Evolutionary conservation across 495 filamentous ascomycete species (phyloP).

Genomic region (Neurospora hispaniola): DNA sequence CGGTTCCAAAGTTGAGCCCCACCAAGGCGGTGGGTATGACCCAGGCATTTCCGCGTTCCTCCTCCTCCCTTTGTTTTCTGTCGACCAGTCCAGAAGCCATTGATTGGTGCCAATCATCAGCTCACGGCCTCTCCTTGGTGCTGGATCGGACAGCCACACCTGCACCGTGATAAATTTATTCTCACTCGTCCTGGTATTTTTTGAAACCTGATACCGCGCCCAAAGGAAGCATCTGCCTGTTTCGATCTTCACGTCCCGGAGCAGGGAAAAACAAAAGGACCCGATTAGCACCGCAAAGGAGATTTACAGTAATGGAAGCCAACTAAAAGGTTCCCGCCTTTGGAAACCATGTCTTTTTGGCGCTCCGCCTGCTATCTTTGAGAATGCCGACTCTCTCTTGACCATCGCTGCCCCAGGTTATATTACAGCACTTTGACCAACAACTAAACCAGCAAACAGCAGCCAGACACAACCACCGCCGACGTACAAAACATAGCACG

Average conservation of each 20-base stretch:
- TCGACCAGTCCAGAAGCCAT: not conserved
- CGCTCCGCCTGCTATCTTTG: conserved; percentile 15
- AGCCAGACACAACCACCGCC: not conserved
- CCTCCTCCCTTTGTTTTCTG: not conserved
- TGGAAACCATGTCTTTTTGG: conserved; percentile 19
- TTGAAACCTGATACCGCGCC: not conserved
- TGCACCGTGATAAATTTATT: not conserved
- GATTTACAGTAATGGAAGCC: conserved; percentile 8
- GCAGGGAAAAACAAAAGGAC: not conserved
- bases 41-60: not conserved
- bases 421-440: conserved; percentile 21
- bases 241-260: not conserved
- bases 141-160: not conserved
- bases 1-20: not conserved
- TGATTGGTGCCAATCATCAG: not conserved
- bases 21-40: not conserved
- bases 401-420: conserved; percentile 18
- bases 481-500: conserved; percentile 5
- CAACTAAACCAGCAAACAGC: not conserved
- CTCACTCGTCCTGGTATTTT: not conserved
- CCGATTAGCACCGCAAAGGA: conserved; percentile 9
- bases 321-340: conserved; percentile 8
- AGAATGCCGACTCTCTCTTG: conserved; percentile 22
- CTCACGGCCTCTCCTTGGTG: not conserved
- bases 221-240: not conserved